phyloP scores from a whole-genome alignment of 768 basidiomycete genomes.

The Podaxis sp. region DNA sequence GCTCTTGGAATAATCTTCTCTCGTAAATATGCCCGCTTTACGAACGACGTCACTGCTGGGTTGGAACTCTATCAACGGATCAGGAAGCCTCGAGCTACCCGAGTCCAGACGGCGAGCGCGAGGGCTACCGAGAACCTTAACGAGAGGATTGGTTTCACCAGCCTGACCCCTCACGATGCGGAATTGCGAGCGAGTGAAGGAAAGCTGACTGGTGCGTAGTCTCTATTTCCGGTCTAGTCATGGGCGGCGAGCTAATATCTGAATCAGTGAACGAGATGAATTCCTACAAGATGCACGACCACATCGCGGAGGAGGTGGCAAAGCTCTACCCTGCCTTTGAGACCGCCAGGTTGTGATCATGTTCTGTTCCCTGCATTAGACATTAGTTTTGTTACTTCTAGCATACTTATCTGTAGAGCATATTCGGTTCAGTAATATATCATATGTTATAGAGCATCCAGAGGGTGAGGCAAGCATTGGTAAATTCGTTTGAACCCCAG shows the following conservation, averaged over 20 bases:
- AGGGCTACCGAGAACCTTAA: constrained; percentile 31
- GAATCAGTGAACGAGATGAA: constrained; percentile 32
- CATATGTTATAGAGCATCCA: no score
- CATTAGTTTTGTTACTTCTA: background rate
- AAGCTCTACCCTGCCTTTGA: constrained; percentile 3
- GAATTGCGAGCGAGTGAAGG: constrained; percentile 26
- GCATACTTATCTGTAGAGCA: no score
- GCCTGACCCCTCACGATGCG: constrained; percentile 27
- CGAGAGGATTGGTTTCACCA: constrained; percentile 32
- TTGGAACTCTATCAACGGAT: constrained; percentile 28
- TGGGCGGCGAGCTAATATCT: background rate
- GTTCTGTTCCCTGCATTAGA: background rate
- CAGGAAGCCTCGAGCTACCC: constrained; percentile 30
- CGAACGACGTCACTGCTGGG: constrained; percentile 24
- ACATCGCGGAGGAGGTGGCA: constrained; percentile 18
- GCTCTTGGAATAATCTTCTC: constrained; percentile 33
- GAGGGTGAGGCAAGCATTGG: no score
- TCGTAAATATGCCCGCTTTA: constrained; percentile 25
- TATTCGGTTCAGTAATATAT: no score
- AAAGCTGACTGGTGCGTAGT: constrained; percentile 26
- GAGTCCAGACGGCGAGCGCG: constrained; percentile 28
- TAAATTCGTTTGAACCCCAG: background rate
- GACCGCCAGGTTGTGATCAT: background rate
- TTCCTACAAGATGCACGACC: constrained; percentile 30
- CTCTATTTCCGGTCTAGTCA: background rate